Conservation (phyloP, 768 basidiomycete species). For the Hygrocybe punicea region DNA sequence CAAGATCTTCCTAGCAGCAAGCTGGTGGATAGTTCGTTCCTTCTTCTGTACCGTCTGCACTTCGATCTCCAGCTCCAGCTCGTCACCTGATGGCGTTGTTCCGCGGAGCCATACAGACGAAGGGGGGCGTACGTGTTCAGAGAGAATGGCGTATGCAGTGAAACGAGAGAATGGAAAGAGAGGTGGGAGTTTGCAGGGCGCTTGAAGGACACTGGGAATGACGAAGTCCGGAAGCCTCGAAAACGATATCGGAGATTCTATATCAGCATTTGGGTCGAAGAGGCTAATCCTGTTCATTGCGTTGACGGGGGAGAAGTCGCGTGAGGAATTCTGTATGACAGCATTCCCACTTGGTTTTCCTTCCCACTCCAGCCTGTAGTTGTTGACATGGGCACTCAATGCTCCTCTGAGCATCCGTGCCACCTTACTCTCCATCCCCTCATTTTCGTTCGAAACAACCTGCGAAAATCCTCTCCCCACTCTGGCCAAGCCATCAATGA, state of each 20-base stretch:
- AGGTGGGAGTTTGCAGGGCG: background rate
- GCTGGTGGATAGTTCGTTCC: background rate
- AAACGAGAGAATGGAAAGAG: constrained; percentile 3
- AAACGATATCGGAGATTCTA: background rate
- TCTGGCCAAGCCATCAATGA: constrained; percentile 1
- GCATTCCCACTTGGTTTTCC: background rate
- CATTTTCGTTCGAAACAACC: background rate
- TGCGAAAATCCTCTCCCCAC: constrained; percentile 3
- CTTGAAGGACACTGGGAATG: constrained; percentile 1
- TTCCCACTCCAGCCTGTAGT: constrained; percentile 3
- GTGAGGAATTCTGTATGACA: background rate
- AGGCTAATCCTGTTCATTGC: background rate
- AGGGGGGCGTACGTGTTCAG: background rate
- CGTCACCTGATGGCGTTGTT: background rate
- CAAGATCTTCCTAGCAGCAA: constrained; percentile 2
- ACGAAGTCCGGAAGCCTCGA: background rate
- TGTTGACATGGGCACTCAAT: constrained; percentile 1
- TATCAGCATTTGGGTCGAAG: background rate
- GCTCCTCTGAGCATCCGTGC: constrained; percentile 4
- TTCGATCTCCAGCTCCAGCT: background rate
- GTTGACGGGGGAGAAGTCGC: background rate
- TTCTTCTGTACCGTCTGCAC: background rate
- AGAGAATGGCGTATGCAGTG: background rate
- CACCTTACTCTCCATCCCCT: constrained; percentile 2
- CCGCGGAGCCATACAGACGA: background rate